Percentiles rank a stretch among this genome's conserved stretches.
These are phyloP conservation scores for Mayamaea pseudoterrestris DNA, from an alignment of 108 stramenopile genomes.

Conservation along the genomic window DNA sequence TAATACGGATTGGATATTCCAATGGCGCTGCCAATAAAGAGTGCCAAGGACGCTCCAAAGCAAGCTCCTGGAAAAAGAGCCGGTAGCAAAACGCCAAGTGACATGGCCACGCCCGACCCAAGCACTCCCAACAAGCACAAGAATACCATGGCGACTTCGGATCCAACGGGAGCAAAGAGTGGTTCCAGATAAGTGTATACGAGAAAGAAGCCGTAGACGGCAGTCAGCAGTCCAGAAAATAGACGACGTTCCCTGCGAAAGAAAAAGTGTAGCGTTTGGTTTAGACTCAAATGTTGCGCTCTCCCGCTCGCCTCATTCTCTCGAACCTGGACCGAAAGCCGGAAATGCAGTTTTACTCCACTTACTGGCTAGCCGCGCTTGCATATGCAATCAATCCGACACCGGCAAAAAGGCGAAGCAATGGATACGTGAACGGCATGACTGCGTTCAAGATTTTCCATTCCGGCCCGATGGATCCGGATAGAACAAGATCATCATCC, in stretches of 20 bases:
- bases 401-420: too few species aligned
- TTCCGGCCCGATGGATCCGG: too few species aligned
- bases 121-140: conserved; percentile 29
- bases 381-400: too few species aligned
- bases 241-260: conserved; percentile 9
- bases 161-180: conserved; percentile 28
- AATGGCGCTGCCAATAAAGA: conserved; percentile 22
- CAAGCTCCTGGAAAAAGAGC: conserved; percentile 40
- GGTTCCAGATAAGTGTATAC: conserved; percentile 38
- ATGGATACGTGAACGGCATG: too few species aligned
- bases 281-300: too few species aligned
- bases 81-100: conserved; percentile 53
- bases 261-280: too few species aligned
- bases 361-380: too few species aligned
- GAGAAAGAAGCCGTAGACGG: conserved; percentile 20
- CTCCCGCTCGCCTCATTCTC: too few species aligned
- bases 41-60: conserved; percentile 26
- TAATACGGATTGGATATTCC: conserved; percentile 8
- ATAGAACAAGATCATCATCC: too few species aligned
- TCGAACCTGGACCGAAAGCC: too few species aligned
- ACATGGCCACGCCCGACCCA: conserved; percentile 45
- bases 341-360: too few species aligned
- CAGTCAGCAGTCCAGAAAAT: conserved; percentile 37
- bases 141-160: conserved; percentile 46
- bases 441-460: too few species aligned